Evolutionary conservation across 805 yeast species (phyloP).

Genomic region (Ogataea philodendri): DNA sequence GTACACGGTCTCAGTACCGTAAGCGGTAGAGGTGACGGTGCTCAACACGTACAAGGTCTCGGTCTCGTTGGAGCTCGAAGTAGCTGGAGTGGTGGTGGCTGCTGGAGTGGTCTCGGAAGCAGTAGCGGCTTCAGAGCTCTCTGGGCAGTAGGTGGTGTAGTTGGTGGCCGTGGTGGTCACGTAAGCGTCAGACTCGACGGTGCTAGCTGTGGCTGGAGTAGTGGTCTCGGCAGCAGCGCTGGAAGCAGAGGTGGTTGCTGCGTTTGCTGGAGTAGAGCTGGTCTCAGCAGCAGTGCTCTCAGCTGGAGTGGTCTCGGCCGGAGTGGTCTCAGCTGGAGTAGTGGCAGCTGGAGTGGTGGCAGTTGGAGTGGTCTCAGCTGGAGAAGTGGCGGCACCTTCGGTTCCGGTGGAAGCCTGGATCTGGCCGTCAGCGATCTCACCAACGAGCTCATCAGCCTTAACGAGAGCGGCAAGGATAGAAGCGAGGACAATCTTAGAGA

Average conservation of each 20-base stretch:
- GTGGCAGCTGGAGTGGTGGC: constrained; percentile 4
- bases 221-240: constrained; percentile 3
- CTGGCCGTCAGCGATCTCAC: constrained; percentile 27
- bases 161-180: constrained; percentile 5
- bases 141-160: constrained; percentile 9
- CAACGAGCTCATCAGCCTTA: constrained; percentile 19
- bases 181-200: not conserved
- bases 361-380: constrained; percentile 2
- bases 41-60: constrained; percentile 10
- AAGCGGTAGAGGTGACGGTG: constrained; percentile 17
- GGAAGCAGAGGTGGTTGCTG: constrained; percentile 5
- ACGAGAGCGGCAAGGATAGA: constrained; percentile 8
- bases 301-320: constrained; percentile 9
- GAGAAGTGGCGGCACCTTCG: constrained; percentile 2
- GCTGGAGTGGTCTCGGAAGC: constrained; percentile 8
- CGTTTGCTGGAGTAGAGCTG: constrained; percentile 10
- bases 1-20: constrained; percentile 20
- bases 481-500: constrained; percentile 20
- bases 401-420: constrained; percentile 17
- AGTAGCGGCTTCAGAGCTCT: constrained; percentile 8
- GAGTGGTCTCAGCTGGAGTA: constrained; percentile 11
- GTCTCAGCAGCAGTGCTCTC: too few relatives aligned
- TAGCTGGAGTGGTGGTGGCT: constrained; percentile 9
- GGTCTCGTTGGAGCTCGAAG: constrained; percentile 15
- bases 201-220: not conserved